A percentile compares a stretch with the other conserved stretches of the same genome.
These are phyloP conservation scores for Apiospora marii DNA, from an alignment of 2,329 filamentous ascomycete genomes.

Conservation along the genomic window DNA sequence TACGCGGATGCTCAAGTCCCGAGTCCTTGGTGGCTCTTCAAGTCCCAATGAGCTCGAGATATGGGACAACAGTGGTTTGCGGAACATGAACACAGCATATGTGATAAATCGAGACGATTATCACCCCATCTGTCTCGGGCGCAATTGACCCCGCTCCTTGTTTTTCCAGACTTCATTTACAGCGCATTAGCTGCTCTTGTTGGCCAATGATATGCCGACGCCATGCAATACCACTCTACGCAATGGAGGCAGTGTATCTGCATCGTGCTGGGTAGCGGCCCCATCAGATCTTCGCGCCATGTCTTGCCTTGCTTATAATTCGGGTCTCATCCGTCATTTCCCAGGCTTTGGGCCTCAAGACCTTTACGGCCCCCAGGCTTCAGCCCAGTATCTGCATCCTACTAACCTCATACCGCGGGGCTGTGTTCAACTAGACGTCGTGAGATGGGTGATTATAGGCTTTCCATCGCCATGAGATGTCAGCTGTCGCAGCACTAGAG, in stretches of 20 bases:
- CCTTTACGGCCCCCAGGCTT: not conserved
- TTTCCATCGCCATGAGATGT: not conserved
- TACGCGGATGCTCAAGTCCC: not conserved
- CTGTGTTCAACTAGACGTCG: not conserved
- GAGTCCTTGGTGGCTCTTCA: not conserved
- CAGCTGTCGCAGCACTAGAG: not conserved
- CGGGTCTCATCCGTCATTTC: not conserved
- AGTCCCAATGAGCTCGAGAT: not conserved
- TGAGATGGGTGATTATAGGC: not conserved
- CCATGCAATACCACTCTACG: not conserved
- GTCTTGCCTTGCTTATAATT: not conserved
- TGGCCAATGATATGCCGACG: not conserved
- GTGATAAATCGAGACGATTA: not conserved
- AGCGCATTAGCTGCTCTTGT: not conserved
- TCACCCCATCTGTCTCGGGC: not conserved
- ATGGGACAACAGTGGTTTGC: not conserved
- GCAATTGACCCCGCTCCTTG: not conserved
- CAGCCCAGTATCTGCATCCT: not conserved
- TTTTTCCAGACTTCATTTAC: not conserved
- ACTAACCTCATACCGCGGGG: not conserved
- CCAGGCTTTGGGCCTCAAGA: not conserved
- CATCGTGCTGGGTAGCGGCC: not conserved
- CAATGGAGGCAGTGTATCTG: not conserved
- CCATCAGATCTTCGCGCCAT: not conserved
- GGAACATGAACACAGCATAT: conserved; percentile 1